Conservation (phyloP, 2,329 filamentous ascomycete species). For the Paraphaeosphaeria sporulosa region DNA sequence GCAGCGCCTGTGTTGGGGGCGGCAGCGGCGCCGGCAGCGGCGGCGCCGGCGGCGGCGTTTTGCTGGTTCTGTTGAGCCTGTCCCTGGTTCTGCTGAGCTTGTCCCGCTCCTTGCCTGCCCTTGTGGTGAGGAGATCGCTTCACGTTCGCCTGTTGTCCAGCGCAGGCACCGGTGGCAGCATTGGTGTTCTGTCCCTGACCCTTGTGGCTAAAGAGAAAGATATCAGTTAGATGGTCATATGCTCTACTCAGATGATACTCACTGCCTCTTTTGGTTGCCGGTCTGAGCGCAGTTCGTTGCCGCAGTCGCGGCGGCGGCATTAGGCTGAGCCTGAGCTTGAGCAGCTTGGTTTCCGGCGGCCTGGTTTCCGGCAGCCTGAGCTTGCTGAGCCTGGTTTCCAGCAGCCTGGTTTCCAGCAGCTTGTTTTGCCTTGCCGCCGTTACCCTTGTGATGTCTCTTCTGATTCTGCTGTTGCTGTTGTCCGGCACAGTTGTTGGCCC, state of each 20-base stretch:
- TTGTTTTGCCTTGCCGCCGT: too few species aligned
- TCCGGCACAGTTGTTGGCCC: too few species aligned
- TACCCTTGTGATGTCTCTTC: too few species aligned
- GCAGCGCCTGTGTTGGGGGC: too few species aligned
- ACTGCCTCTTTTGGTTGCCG: neutral
- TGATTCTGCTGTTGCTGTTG: too few species aligned
- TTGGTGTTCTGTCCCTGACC: neutral
- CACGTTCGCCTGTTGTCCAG: conserved; percentile 1
- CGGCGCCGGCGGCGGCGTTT: neutral
- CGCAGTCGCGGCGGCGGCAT: neutral
- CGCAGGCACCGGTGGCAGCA: too few species aligned
- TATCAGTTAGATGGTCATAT: neutral
- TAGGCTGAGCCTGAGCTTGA: neutral
- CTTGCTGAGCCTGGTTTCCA: too few species aligned
- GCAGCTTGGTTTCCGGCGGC: too few species aligned
- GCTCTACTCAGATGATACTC: neutral
- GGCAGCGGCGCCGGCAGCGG: too few species aligned
- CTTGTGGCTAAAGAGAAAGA: neutral
- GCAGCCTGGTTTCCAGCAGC: too few species aligned
- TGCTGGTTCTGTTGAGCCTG: neutral
- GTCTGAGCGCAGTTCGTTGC: conserved; percentile 7
- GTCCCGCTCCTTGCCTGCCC: neutral
- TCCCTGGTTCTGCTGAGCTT: neutral
- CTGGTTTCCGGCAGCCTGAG: too few species aligned
- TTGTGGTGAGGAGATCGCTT: conserved; percentile 8